Evolutionary conservation across 2,329 filamentous ascomycete genomes (phyloP).

Genomic region (Stagonosporopsis chrysanthemi): DNA sequence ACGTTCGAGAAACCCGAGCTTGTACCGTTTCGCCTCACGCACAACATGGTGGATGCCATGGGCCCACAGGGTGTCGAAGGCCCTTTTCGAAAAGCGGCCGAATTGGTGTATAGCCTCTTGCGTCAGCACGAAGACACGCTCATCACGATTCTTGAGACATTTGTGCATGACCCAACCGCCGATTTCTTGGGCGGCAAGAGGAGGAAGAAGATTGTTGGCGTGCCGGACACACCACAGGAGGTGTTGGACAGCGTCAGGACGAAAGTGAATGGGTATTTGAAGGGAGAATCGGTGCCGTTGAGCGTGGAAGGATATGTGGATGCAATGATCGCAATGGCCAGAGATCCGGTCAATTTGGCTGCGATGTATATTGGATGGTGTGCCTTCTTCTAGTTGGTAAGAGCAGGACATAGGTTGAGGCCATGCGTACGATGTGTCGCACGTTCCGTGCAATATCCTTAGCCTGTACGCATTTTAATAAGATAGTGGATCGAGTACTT

Average conservation of each 20-base stretch:
- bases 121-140: slow-evolving; percentile 93
- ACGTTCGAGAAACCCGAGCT: slow-evolving; percentile 94
- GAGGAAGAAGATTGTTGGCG: slow-evolving; percentile 60
- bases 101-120: slow-evolving; percentile 83
- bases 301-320: slow-evolving; percentile 98
- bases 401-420: background rate
- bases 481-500: background rate
- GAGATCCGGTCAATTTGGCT: slow-evolving; percentile 78
- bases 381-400: slow-evolving; percentile 63
- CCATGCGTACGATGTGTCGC: background rate
- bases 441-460: background rate
- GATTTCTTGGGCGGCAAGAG: slow-evolving; percentile 81
- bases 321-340: slow-evolving; percentile 87
- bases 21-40: slow-evolving; percentile 94
- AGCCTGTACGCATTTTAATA: background rate
- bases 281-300: slow-evolving; percentile 88
- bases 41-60: slow-evolving; percentile 99
- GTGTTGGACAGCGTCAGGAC: slow-evolving; percentile 88
- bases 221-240: slow-evolving; percentile 74
- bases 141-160: slow-evolving; percentile 97
- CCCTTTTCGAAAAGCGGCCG: slow-evolving; percentile 88
- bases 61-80: slow-evolving; percentile 92
- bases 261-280: slow-evolving; percentile 84
- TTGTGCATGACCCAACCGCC: slow-evolving; percentile 94
- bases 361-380: slow-evolving; percentile 99